Evolutionary conservation across 352 stramenopile species (phyloP).

Genomic region (Globisporangium lucens): DNA sequence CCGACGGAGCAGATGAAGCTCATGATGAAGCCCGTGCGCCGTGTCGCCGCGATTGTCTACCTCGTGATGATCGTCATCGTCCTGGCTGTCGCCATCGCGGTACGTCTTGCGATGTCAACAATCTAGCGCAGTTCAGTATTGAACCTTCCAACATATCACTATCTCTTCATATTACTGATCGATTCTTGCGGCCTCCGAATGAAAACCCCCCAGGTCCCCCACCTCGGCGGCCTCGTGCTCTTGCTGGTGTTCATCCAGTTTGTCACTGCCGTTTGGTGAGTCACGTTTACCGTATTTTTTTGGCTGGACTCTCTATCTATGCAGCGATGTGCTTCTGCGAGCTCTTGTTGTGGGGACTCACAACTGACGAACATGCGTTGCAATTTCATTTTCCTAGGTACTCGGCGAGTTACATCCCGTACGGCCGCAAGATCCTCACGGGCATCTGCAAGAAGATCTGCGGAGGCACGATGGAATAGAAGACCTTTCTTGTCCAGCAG

Average conservation of each 20-base stretch:
- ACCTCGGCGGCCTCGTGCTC: constrained; percentile 73
- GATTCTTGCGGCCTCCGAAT: neutral
- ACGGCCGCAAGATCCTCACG: constrained; percentile 77
- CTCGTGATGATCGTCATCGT: constrained; percentile 76
- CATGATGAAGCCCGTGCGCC: constrained; percentile 84
- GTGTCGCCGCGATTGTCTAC: constrained; percentile 72
- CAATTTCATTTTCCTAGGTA: constrained; percentile 36
- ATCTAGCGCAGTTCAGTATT: too few species aligned
- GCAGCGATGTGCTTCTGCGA: neutral
- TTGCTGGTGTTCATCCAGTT: constrained; percentile 80
- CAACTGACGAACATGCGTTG: neutral
- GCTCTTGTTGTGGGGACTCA: neutral
- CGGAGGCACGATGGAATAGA: constrained; percentile 24
- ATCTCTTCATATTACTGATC: neutral
- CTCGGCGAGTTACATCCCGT: constrained; percentile 82
- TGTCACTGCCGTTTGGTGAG: constrained; percentile 65
- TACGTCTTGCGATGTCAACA: constrained; percentile 15
- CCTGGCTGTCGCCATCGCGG: constrained; percentile 64
- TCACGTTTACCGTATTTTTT: neutral
- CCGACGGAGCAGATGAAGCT: constrained; percentile 81
- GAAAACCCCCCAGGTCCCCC: constrained; percentile 33
- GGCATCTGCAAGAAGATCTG: constrained; percentile 66
- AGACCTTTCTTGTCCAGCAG: too few species aligned
- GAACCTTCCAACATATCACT: too few species aligned
- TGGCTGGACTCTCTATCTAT: neutral